Base-by-base conservation (phyloP, 1,284 basidiomycete species). In the Boletellus deceptivus region DNA sequence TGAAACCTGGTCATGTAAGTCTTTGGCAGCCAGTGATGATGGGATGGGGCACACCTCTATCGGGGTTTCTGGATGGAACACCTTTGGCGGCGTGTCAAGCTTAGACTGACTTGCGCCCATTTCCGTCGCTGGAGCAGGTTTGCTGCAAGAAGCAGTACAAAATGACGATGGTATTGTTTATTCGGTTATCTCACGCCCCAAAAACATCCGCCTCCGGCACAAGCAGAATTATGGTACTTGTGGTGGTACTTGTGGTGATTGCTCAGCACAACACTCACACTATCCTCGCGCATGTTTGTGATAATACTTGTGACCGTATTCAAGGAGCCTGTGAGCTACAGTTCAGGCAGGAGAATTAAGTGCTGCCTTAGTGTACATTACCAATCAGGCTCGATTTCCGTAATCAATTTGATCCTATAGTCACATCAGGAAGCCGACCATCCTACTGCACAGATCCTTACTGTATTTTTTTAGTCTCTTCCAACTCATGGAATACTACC, bases 401-500 rank as follows among this genome's bases (percentile, higher is more conserved):
- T 82, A 41, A 83, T 61, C 42, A 83, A 70, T 25, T 73, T 77
- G 44, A 82, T 82, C 50, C 79, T 81, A 46, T 6, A 9, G 41
- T 48, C 17, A 41, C 20, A 24, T 62, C 49, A 57, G 51, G 18
- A 46, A 46, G 24, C 40, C 20, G 37, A 29, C 40, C 18, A 43
- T 17, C 17, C 3, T n/a, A 39, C 43, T 44, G 14, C 14, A 52
- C 13, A 11, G 38, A 29, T 37, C 67, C 86, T 60, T 61, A 90
- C 89, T 90, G 86, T 25, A 82, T 86, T 70, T 96, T 98, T 57
- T 91, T 94, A 1, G 96, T 98, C 69, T 98, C 93, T 59, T 96
- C 84, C 70, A 98, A 88, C 67, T 99, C 95, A 65, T 97, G 93
- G 64, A 89, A 99, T 20, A 99, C 77, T 6, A 98, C 91, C 91